Evolutionary conservation across 2,329 filamentous ascomycete genomes (phyloP).

Genomic region (Leptographium radiaticola): DNA sequence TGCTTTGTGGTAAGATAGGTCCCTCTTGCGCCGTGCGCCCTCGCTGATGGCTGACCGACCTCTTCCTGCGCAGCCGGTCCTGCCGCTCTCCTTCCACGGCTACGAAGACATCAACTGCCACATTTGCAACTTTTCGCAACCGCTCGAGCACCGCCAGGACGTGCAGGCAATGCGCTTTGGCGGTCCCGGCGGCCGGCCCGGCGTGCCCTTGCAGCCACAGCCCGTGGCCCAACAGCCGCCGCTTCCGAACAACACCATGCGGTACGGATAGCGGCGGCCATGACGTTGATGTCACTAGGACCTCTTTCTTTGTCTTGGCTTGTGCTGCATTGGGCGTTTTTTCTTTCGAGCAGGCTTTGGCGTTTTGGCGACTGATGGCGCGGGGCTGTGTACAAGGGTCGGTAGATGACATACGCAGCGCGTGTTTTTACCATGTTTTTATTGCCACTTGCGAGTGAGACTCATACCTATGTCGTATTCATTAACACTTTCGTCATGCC

Average conservation of each 20-base stretch:
- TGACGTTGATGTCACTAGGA: background rate
- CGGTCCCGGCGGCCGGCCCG: slow-evolving; percentile 18
- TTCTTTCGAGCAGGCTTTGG: no score
- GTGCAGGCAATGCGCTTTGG: slow-evolving; percentile 34
- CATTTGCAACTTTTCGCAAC: slow-evolving; percentile 66
- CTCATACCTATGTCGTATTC: no score
- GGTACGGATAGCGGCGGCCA: slow-evolving; percentile 14
- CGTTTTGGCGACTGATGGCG: no score
- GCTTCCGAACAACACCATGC: slow-evolving; percentile 13
- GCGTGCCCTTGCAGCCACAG: slow-evolving; percentile 17
- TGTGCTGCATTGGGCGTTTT: no score
- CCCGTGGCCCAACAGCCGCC: background rate
- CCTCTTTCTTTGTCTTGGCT: no score
- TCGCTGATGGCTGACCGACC: no score
- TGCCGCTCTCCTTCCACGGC: slow-evolving; percentile 56
- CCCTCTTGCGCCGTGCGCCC: background rate
- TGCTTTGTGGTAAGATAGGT: slow-evolving; percentile 51
- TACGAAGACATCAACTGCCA: slow-evolving; percentile 60
- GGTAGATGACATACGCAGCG: no score
- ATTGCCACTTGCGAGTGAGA: no score
- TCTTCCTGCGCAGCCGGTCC: slow-evolving; percentile 39
- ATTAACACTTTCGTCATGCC: no score
- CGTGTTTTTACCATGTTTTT: no score
- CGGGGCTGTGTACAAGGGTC: no score
- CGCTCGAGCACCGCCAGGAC: slow-evolving; percentile 43